These are phyloP conservation scores for Saccharomyces cerevisiae DNA, from an alignment of 805 yeast genomes.

Conservation along the genomic window DNA sequence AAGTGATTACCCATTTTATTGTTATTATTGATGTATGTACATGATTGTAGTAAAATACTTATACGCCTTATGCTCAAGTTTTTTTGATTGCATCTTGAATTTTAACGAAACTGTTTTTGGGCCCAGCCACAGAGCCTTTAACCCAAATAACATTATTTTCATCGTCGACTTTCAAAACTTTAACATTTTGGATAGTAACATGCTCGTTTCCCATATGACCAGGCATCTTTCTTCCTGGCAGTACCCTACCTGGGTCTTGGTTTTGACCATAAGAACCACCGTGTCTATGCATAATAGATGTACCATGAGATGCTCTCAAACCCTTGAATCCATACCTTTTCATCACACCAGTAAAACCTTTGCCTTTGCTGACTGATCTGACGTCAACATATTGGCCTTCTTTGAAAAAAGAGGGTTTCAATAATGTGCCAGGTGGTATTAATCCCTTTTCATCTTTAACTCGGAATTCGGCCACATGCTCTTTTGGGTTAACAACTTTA, in stretches of 20 bases:
- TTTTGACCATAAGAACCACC: slow-evolving; percentile 97
- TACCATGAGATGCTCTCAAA: slow-evolving; percentile 91
- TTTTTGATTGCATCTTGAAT: slow-evolving; percentile 70
- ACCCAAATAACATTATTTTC: slow-evolving; percentile 74
- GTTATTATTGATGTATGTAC: not conserved
- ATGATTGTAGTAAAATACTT: not conserved
- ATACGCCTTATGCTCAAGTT: slow-evolving; percentile 2
- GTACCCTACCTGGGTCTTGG: slow-evolving; percentile 90
- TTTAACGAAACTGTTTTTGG: slow-evolving; percentile 65
- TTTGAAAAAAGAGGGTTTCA: slow-evolving; percentile 77
- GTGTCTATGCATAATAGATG: slow-evolving; percentile 82
- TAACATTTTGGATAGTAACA: slow-evolving; percentile 66
- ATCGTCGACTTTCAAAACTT: slow-evolving; percentile 72
- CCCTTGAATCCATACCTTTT: slow-evolving; percentile 87
- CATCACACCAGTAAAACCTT: slow-evolving; percentile 98
- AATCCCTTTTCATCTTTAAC: slow-evolving; percentile 59
- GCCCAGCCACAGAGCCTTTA: slow-evolving; percentile 88
- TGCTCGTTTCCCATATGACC: slow-evolving; percentile 85
- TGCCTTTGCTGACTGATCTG: slow-evolving; percentile 76
- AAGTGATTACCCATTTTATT: not conserved
- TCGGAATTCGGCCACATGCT: slow-evolving; percentile 66
- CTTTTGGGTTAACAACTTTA: slow-evolving; percentile 81
- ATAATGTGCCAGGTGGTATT: slow-evolving; percentile 66
- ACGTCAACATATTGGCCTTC: slow-evolving; percentile 80
- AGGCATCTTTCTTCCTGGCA: slow-evolving; percentile 97